Base-by-base conservation (phyloP, 148 eudicot genomes). In the Vaccinium macrocarpon region DNA sequence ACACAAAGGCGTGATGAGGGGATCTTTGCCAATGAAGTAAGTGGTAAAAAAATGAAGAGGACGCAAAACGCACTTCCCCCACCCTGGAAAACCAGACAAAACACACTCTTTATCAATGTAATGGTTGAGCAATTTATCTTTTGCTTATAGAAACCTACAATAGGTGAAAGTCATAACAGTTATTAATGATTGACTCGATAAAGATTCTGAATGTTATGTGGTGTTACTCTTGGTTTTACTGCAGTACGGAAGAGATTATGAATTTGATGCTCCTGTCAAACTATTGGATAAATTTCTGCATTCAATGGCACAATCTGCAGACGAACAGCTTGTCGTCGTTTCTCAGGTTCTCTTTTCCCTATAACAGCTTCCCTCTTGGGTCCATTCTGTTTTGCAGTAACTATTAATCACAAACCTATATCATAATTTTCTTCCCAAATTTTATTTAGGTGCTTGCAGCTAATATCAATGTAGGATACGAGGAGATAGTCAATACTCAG, bases 401-500 rank as follows among this genome's bases (percentile, higher is more conserved):
- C 42, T 77, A 0, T 73, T 32, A 27, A 19, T 35, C 1, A 8
- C 27, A 27, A 48, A 19, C 27, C 46, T 18, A 14, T 10, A 49
- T 6, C n/a, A n/a, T 76, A 38, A 42, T 9, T 23, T 42, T 32
- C 53, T 78, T 52, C 6, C 29, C 52, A 23, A 29, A 76, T 6
- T 49, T 50, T 27, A 1, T 62, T n/a, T 80, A 90, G 92, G 92
- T 90, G 29, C 90, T 90, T 83, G 90, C 87, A n/a, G 90, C 92
- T 19, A 88, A 88, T 74, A 90, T 90, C 59, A 90, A 90, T 85
- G 89, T 88, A 82, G 92, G 92, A 19, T 90, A 90, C 38, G 90
- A 90, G 87, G 90, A 90, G 52, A 83, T 90, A 42, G 92, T 86
- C 52, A 88, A 90, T 82, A 86, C 88, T 52, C 92, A 90, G 91